Evolutionary conservation across 2,329 filamentous ascomycete species (phyloP).

Genomic region (Fusarium hainanense): DNA sequence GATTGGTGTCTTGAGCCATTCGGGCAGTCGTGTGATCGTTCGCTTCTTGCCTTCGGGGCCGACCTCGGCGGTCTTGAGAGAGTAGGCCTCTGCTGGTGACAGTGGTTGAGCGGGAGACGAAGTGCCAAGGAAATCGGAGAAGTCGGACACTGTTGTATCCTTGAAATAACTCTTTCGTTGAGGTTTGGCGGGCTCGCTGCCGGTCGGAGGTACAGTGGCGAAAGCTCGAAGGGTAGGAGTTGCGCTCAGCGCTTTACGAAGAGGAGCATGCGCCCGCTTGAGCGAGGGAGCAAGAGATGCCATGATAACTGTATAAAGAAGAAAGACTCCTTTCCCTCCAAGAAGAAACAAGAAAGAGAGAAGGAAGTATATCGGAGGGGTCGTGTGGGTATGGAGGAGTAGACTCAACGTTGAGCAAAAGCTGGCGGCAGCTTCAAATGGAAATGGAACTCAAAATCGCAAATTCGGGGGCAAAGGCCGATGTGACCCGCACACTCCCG

Average conservation of each 20-base stretch:
- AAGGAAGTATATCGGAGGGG: slow-evolving; percentile 19
- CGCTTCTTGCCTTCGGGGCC: slow-evolving; percentile 71
- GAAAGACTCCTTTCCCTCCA: slow-evolving; percentile 3
- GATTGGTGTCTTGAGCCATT: slow-evolving; percentile 97
- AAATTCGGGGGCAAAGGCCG: slow-evolving; percentile 46
- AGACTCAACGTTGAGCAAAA: slow-evolving; percentile 36
- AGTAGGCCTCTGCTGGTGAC: slow-evolving; percentile 65
- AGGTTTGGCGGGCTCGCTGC: slow-evolving; percentile 44
- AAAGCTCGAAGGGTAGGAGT: slow-evolving; percentile 53
- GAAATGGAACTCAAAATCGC: slow-evolving; percentile 38
- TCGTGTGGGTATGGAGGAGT: slow-evolving; percentile 16
- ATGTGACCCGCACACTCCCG: slow-evolving; percentile 43
- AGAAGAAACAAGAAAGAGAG: not conserved
- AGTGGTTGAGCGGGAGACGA: slow-evolving; percentile 57
- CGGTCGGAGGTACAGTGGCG: slow-evolving; percentile 59
- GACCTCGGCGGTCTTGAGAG: slow-evolving; percentile 71
- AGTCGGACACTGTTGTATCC: slow-evolving; percentile 65
- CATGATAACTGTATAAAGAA: slow-evolving; percentile 45
- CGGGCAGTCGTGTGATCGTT: slow-evolving; percentile 80
- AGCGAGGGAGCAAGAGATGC: slow-evolving; percentile 56
- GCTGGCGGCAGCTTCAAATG: slow-evolving; percentile 34
- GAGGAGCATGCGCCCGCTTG: slow-evolving; percentile 56
- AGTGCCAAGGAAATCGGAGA: slow-evolving; percentile 67
- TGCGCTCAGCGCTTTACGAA: slow-evolving; percentile 55
- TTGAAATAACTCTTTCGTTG: slow-evolving; percentile 67